These are phyloP conservation scores for Grammothele lineata DNA, from an alignment of 768 basidiomycete species.

Conservation along the genomic window DNA sequence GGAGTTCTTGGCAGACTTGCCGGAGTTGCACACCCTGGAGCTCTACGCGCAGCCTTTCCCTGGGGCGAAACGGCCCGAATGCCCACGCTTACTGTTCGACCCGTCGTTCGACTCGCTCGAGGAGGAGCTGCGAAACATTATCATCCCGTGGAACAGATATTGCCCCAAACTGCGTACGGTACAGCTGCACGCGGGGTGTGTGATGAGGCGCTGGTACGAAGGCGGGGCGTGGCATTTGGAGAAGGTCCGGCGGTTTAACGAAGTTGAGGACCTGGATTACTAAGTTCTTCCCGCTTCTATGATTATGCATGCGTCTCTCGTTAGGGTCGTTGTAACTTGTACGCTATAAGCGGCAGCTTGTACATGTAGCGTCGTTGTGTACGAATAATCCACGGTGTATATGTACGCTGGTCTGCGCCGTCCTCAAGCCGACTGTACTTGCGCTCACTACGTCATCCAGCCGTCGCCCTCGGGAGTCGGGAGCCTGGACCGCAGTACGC, in stretches of 20 bases:
- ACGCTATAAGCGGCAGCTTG: no score
- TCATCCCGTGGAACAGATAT: slow-evolving; percentile 41
- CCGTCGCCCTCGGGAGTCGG: no score
- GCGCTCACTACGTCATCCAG: no score
- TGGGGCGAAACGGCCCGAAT: slow-evolving; percentile 1
- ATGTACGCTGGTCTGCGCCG: no score
- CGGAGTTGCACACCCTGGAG: slow-evolving; percentile 34
- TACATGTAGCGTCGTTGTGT: no score
- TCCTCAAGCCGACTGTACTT: no score
- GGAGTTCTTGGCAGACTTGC: slow-evolving; percentile 35
- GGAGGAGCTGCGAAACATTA: slow-evolving; percentile 30
- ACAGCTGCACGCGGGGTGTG: slow-evolving; percentile 35
- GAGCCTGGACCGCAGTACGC: no score
- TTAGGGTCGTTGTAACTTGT: no score
- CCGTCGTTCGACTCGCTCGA: slow-evolving; percentile 20
- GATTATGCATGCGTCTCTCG: background rate
- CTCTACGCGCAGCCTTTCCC: slow-evolving; percentile 27
- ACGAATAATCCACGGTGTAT: no score
- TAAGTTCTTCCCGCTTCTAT: background rate
- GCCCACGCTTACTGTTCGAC: slow-evolving; percentile 18
- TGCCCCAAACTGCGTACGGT: slow-evolving; percentile 37
- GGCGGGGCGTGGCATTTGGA: slow-evolving; percentile 31
- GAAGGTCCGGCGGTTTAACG: background rate
- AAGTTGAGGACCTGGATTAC: slow-evolving; percentile 10
- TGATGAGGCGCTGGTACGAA: slow-evolving; percentile 35